A percentile compares a stretch with the other conserved stretches of the same genome.
These are phyloP conservation scores for Heterobasidion parviporum DNA, from an alignment of 1,284 basidiomycete species.

Conservation along the genomic window DNA sequence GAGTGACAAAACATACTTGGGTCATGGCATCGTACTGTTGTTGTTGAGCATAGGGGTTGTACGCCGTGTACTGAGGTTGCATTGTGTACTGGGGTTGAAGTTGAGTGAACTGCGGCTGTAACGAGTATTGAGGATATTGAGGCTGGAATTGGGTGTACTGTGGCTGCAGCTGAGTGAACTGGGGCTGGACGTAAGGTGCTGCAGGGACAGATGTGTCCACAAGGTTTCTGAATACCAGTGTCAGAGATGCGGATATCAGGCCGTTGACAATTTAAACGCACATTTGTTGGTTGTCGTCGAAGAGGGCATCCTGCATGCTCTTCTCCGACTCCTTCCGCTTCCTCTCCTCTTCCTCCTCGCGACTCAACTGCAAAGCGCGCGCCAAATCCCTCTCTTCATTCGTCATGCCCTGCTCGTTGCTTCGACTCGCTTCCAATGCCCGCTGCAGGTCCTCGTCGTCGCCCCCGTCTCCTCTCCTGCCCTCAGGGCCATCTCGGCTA, in stretches of 20 bases:
- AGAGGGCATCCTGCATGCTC: constrained; percentile 61
- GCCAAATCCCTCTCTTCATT: constrained; percentile 73
- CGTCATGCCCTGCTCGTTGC: constrained; percentile 46
- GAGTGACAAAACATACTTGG: not conserved
- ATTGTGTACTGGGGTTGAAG: not conserved
- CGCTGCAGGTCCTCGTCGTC: constrained; percentile 20
- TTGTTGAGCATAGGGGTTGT: constrained; percentile 91
- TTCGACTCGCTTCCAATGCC: not conserved
- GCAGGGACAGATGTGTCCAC: constrained; percentile 16
- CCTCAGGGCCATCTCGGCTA: not conserved
- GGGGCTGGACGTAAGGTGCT: constrained; percentile 18
- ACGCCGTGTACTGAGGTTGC: constrained; percentile 30
- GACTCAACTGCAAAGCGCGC: constrained; percentile 71
- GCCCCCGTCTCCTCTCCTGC: constrained; percentile 46
- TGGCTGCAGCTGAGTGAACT: constrained; percentile 54
- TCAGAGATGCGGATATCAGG: too few species aligned
- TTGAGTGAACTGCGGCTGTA: constrained; percentile 5
- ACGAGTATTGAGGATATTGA: constrained; percentile 6
- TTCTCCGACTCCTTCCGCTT: constrained; percentile 55
- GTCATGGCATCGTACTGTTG: constrained; percentile 69
- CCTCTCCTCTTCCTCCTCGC: constrained; percentile 75
- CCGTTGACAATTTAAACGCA: not conserved
- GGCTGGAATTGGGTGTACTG: constrained; percentile 27
- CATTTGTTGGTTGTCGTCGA: constrained; percentile 69
- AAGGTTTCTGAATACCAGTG: constrained; percentile 3